A percentile compares a stretch with the other conserved stretches of the same genome.
phyloP scores from a whole-genome alignment of 257 asterid genomes.

The Nicotiana knightiana region DNA sequence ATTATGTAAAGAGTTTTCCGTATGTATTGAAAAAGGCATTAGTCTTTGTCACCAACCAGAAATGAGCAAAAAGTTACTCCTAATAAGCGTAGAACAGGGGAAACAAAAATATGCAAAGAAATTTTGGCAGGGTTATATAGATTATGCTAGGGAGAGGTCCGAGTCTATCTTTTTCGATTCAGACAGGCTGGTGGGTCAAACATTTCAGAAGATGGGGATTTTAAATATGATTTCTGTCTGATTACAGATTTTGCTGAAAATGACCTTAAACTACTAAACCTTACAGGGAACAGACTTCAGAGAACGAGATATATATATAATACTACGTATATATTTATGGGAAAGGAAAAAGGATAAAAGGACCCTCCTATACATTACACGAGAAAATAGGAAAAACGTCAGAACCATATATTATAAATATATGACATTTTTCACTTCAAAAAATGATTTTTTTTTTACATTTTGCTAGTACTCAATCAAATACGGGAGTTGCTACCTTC shows the following conservation, averaged over 20 bases:
- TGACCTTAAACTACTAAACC: slow-evolving; percentile 7
- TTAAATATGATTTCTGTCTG: slow-evolving; percentile 22
- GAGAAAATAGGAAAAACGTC: too few species aligned
- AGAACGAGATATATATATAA: background rate
- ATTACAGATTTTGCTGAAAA: slow-evolving; percentile 26
- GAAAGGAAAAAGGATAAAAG: background rate
- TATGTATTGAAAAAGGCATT: background rate
- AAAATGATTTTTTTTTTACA: too few species aligned
- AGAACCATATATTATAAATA: too few species aligned
- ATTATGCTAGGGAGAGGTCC: slow-evolving; percentile 14
- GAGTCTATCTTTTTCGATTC: slow-evolving; percentile 21
- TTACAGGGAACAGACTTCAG: background rate
- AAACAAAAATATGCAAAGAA: background rate
- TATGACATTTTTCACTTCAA: too few species aligned
- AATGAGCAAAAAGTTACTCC: background rate
- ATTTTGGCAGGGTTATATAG: background rate
- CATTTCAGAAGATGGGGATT: slow-evolving; percentile 20
- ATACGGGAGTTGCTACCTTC: too few species aligned
- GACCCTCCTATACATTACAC: background rate
- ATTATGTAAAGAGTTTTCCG: background rate
- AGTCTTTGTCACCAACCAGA: background rate
- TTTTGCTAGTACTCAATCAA: too few species aligned
- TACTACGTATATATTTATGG: too few species aligned
- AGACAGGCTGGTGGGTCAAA: slow-evolving; percentile 60
- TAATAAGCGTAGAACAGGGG: background rate